Percentiles rank a stretch among this genome's conserved stretches.
Evolutionary conservation across 768 basidiomycete species (phyloP).

Genomic region (Kwoniella botswanensis): DNA sequence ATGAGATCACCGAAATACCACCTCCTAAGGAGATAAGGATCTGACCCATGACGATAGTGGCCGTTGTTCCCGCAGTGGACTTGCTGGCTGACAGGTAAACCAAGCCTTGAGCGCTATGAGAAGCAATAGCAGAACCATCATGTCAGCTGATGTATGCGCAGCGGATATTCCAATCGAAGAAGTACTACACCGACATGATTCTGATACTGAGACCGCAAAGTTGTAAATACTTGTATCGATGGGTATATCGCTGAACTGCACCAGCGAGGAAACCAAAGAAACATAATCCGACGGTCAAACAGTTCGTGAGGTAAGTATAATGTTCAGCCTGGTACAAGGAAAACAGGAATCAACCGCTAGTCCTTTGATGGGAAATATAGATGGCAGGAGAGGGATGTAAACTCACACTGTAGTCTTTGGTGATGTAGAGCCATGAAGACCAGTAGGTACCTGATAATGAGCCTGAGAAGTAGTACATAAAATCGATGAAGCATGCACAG

Average conservation of each 20-base stretch:
- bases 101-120: not conserved
- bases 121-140: not conserved
- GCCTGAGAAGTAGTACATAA: constrained; percentile 46
- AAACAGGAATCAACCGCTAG: too few relatives aligned
- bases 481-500: constrained; percentile 42
- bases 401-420: constrained; percentile 32
- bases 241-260: constrained; percentile 45
- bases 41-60: constrained; percentile 12
- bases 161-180: not conserved
- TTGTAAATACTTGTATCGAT: constrained; percentile 57
- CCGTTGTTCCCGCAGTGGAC: not conserved
- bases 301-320: constrained; percentile 25
- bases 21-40: constrained; percentile 39
- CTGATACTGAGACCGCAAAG: constrained; percentile 45
- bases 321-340: not conserved
- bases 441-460: constrained; percentile 38
- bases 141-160: not conserved
- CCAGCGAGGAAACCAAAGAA: constrained; percentile 56
- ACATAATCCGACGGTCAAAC: constrained; percentile 46
- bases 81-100: not conserved
- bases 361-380: too few relatives aligned
- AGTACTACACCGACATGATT: constrained; percentile 23
- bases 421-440: constrained; percentile 51
- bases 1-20: constrained; percentile 43
- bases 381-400: not conserved